phyloP scores from a whole-genome alignment of 202 grass and related monocot genomes.

The Saccharum hybrid region DNA sequence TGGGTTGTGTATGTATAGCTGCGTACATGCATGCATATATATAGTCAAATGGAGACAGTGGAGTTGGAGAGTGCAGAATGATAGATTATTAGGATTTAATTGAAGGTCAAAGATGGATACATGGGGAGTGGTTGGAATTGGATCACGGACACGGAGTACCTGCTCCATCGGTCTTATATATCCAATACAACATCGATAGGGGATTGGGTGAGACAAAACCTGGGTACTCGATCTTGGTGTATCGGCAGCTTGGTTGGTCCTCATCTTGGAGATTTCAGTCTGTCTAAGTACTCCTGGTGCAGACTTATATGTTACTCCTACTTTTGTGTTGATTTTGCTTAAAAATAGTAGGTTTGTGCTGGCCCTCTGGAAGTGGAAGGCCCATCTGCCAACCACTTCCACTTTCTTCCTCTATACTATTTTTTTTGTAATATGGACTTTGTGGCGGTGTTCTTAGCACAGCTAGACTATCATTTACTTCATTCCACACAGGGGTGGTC shows the following conservation, averaged over 20 bases:
- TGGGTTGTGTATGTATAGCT: constrained; percentile 38
- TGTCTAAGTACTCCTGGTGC: too few relatives aligned
- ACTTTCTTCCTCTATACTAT: too few relatives aligned
- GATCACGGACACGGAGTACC: constrained; percentile 10
- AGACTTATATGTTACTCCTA: too few relatives aligned
- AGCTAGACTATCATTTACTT: too few relatives aligned
- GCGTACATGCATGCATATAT: constrained; percentile 28
- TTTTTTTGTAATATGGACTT: too few relatives aligned
- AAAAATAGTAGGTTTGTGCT: too few relatives aligned
- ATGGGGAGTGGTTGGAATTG: constrained; percentile 33
- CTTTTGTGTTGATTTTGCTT: too few relatives aligned
- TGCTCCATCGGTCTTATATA: constrained; percentile 35
- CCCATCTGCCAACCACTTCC: too few relatives aligned
- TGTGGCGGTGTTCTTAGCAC: too few relatives aligned
- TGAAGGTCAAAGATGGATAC: background rate
- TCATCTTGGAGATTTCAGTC: too few relatives aligned
- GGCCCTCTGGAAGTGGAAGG: too few relatives aligned
- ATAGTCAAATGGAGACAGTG: constrained; percentile 17
- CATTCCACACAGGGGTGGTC: too few relatives aligned
- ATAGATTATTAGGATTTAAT: constrained; percentile 4
- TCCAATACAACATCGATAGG: background rate
- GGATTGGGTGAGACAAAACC: constrained; percentile 36
- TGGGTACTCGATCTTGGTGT: background rate
- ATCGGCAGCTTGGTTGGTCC: background rate
- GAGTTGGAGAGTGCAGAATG: constrained; percentile 22